These are phyloP conservation scores for Trametes gibbosa DNA, from an alignment of 768 basidiomycete species.

Conservation along the genomic window DNA sequence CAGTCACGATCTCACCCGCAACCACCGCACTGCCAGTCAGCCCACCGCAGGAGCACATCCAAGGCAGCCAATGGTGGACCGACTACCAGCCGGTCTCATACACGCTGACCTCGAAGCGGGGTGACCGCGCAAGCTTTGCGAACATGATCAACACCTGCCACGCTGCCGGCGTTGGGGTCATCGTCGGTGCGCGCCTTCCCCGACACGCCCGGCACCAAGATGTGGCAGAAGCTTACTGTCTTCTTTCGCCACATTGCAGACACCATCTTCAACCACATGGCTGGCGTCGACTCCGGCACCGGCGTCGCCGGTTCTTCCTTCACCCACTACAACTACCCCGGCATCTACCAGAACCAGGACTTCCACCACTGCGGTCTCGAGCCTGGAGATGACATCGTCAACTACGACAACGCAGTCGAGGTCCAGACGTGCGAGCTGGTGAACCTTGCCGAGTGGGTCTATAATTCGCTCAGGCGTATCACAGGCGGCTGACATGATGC, in stretches of 20 bases:
- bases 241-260: slow-evolving; percentile 26
- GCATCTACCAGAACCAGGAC: slow-evolving; percentile 34
- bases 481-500: not conserved
- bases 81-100: slow-evolving; percentile 73
- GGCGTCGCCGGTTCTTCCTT: slow-evolving; percentile 50
- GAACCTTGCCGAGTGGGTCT: slow-evolving; percentile 40
- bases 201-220: not conserved
- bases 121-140: slow-evolving; percentile 49
- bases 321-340: slow-evolving; percentile 46
- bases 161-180: slow-evolving; percentile 38
- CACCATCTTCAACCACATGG: slow-evolving; percentile 70
- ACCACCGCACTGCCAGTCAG: slow-evolving; percentile 31
- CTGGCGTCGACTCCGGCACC: slow-evolving; percentile 44
- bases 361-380: slow-evolving; percentile 66
- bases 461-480: not conserved
- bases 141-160: slow-evolving; percentile 41
- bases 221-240: slow-evolving; percentile 23
- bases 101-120: slow-evolving; percentile 62
- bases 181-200: slow-evolving; percentile 31
- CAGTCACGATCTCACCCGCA: not conserved
- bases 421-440: slow-evolving; percentile 43
- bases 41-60: slow-evolving; percentile 57
- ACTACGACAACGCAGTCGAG: slow-evolving; percentile 51
- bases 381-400: slow-evolving; percentile 49
- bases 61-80: slow-evolving; percentile 68